These are phyloP conservation scores for Boletus speciosus DNA, from an alignment of 768 basidiomycete species.

Conservation along the genomic window DNA sequence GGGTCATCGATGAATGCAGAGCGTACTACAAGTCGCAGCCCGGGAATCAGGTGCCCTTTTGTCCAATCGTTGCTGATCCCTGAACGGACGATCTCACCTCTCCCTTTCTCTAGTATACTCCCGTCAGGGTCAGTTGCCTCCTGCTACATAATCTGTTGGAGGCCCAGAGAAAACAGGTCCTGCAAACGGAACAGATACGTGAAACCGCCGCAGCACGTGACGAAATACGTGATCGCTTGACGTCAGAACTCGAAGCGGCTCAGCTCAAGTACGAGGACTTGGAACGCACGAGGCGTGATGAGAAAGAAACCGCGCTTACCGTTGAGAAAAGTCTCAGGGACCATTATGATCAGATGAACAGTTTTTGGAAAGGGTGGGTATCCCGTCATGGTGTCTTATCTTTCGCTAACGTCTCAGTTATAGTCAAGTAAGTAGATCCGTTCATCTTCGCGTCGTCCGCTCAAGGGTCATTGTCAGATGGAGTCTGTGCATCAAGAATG, in stretches of 20 bases:
- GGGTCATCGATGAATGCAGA: conserved; percentile 49
- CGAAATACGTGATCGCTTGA: conserved; percentile 29
- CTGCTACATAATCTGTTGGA: conserved; percentile 52
- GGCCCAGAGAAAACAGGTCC: conserved; percentile 39
- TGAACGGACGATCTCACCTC: conserved; percentile 9
- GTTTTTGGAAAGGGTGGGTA: conserved; percentile 38
- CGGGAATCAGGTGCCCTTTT: conserved; percentile 41
- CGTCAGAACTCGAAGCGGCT: conserved; percentile 35
- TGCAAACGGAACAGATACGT: conserved; percentile 33
- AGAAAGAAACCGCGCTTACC: conserved; percentile 48
- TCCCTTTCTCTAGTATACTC: conserved; percentile 39
- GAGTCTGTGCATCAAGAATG: conserved; percentile 26
- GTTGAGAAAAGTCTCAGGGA: conserved; percentile 54
- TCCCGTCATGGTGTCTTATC: conserved; percentile 5
- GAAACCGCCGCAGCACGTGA: conserved; percentile 32
- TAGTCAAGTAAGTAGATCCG: conserved; percentile 34
- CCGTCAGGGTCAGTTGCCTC: conserved; percentile 47
- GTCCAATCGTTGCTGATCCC: conserved; percentile 5
- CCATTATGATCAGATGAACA: conserved; percentile 46
- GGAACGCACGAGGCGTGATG: conserved; percentile 40
- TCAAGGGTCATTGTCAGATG: conserved; percentile 15
- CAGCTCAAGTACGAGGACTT: conserved; percentile 42
- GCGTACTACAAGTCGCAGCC: conserved; percentile 46
- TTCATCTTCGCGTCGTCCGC: conserved; percentile 1
- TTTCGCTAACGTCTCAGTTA: conserved; percentile 20